Evolutionary conservation across 495 filamentous ascomycete species (phyloP).

Genomic region (Penicillium maclennaniae): DNA sequence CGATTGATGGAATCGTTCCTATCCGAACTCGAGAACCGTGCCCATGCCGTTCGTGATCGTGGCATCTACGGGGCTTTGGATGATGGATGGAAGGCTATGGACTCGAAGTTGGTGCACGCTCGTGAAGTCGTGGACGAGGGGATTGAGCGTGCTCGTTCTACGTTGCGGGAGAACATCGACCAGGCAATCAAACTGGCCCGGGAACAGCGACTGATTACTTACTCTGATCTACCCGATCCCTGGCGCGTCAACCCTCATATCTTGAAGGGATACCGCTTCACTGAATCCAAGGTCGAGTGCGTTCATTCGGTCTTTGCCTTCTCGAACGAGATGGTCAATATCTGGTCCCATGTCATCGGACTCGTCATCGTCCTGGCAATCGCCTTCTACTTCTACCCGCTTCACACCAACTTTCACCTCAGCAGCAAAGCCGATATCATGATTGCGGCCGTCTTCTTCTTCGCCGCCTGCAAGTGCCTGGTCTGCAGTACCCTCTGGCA

Average conservation of each 20-base stretch:
- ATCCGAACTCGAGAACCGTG: conserved; percentile 75
- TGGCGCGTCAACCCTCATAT: conserved; percentile 98
- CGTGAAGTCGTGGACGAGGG: conserved; percentile 81
- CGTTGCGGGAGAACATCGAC: conserved; percentile 77
- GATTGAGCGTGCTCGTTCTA: conserved; percentile 71
- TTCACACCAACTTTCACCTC: conserved; percentile 74
- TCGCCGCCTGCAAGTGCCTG: conserved; percentile 92
- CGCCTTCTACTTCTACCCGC: conserved; percentile 95
- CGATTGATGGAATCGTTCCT: conserved; percentile 80
- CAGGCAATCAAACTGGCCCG: conserved; percentile 71
- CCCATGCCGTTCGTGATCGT: conserved; percentile 66
- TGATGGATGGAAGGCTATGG: conserved; percentile 66
- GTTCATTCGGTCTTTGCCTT: conserved; percentile 74
- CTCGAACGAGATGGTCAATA: conserved; percentile 94
- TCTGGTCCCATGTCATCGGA: conserved; percentile 92
- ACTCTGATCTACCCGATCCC: conserved; percentile 84
- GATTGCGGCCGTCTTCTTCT: conserved; percentile 92
- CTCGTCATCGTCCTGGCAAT: conserved; percentile 81
- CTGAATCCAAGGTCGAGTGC: conserved; percentile 80
- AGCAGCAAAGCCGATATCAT: conserved; percentile 84
- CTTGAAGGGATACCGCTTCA: conserved; percentile 85
- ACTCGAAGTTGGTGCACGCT: conserved; percentile 69
- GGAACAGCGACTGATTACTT: conserved; percentile 78
- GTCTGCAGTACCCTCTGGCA: conserved; percentile 96
- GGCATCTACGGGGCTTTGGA: conserved; percentile 58